Conservation (phyloP, 2,329 filamentous ascomycete species). For the Apiospora phragmitis region DNA sequence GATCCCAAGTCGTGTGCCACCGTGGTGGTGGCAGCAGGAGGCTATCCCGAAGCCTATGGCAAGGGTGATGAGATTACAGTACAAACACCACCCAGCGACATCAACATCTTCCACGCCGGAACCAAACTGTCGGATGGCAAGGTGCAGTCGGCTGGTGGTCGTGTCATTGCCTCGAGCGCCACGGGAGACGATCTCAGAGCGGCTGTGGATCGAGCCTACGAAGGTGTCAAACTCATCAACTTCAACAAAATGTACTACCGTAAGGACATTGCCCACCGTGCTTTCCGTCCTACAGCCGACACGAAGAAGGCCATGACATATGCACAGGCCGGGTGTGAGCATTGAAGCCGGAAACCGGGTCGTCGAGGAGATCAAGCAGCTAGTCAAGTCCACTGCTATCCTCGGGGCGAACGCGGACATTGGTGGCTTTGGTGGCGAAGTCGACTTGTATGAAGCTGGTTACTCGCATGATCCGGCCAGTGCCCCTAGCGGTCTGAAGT, state of each 20-base stretch:
- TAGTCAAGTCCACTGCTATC: constrained; percentile 80
- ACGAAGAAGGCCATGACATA: constrained; percentile 72
- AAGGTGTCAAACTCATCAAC: constrained; percentile 74
- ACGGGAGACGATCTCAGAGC: constrained; percentile 72
- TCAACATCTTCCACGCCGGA: constrained; percentile 89
- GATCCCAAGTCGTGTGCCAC: constrained; percentile 77
- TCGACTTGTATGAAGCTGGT: constrained; percentile 74
- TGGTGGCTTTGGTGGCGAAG: constrained; percentile 89
- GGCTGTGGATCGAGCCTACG: constrained; percentile 86
- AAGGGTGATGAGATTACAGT: constrained; percentile 70
- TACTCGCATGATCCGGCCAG: constrained; percentile 51
- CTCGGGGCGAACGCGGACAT: constrained; percentile 91
- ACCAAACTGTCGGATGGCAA: constrained; percentile 66
- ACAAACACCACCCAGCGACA: constrained; percentile 44
- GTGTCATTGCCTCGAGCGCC: constrained; percentile 91
- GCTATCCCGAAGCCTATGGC: constrained; percentile 83
- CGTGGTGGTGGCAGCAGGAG: constrained; percentile 89
- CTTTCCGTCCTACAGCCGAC: constrained; percentile 50
- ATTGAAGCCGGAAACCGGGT: constrained; percentile 94
- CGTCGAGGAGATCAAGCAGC: constrained; percentile 86
- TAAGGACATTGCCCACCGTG: constrained; percentile 86
- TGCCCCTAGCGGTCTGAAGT: constrained; percentile 74
- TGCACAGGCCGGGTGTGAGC: constrained; percentile 88
- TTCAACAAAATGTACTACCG: constrained; percentile 91
- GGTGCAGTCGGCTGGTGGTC: constrained; percentile 78